Percentiles rank a stretch among this genome's conserved stretches.
Evolutionary conservation across 2,329 filamentous ascomycete genomes (phyloP).

Genomic region (Clarireedia paspali): DNA sequence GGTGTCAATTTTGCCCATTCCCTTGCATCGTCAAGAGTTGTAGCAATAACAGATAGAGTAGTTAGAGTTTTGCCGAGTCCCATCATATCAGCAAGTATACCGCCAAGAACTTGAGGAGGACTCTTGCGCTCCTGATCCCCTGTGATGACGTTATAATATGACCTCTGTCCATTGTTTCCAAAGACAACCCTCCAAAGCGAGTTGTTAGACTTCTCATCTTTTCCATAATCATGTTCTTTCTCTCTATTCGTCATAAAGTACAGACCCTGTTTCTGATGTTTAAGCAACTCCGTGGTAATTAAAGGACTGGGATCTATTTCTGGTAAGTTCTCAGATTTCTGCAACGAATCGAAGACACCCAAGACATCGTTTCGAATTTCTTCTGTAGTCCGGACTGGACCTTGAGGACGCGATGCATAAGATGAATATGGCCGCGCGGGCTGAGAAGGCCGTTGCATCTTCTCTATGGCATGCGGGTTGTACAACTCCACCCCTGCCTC

Average conservation of each 20-base stretch:
- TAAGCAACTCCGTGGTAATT: slow-evolving; percentile 62
- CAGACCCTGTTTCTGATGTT: slow-evolving; percentile 85
- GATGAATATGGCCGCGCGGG: slow-evolving; percentile 24
- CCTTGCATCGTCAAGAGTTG: slow-evolving; percentile 53
- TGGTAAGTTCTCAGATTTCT: slow-evolving; percentile 67
- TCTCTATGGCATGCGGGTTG: slow-evolving; percentile 58
- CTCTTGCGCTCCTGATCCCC: slow-evolving; percentile 52
- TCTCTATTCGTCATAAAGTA: slow-evolving; percentile 81
- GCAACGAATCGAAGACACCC: slow-evolving; percentile 79
- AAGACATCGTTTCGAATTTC: slow-evolving; percentile 81
- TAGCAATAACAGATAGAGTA: slow-evolving; percentile 69
- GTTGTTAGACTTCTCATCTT: slow-evolving; percentile 52
- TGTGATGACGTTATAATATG: slow-evolving; percentile 82
- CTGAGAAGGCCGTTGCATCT: slow-evolving; percentile 19
- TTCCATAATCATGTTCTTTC: slow-evolving; percentile 50
- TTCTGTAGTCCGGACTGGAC: slow-evolving; percentile 59
- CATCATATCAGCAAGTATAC: slow-evolving; percentile 81
- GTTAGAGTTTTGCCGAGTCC: slow-evolving; percentile 82
- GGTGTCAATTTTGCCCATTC: slow-evolving; percentile 53
- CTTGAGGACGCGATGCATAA: slow-evolving; percentile 30
- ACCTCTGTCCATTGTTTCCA: slow-evolving; percentile 46
- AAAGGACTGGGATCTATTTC: slow-evolving; percentile 57
- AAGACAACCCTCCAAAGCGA: slow-evolving; percentile 69
- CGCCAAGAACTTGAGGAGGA: slow-evolving; percentile 62
- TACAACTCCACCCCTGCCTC: slow-evolving; percentile 62